Percentiles rank a stretch among this genome's conserved stretches.
Conservation (phyloP, 2,329 filamentous ascomycete genomes). For the Neofusicoccum laricinum region DNA sequence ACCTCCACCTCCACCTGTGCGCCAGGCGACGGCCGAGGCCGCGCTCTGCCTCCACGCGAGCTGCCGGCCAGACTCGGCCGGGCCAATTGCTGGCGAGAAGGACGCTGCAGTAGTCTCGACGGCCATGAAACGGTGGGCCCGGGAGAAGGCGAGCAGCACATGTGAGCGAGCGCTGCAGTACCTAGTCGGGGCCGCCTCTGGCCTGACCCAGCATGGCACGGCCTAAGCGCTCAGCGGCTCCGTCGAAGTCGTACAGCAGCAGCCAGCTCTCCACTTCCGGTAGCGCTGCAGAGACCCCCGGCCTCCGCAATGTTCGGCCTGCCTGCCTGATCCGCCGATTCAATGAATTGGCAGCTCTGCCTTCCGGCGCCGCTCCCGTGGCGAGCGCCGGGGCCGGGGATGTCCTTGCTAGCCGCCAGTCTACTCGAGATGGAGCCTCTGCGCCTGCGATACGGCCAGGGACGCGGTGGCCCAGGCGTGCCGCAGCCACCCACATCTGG, state of each 20-base stretch:
- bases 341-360: neutral
- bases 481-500: conserved; percentile 1
- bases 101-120: neutral
- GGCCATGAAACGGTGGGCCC: neutral
- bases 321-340: neutral
- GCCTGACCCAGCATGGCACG: neutral
- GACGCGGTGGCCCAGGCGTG: neutral
- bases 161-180: neutral
- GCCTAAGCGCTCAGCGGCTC: conserved; percentile 10
- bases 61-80: neutral
- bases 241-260: neutral
- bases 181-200: no score
- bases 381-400: neutral
- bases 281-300: neutral
- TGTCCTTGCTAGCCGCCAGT: neutral
- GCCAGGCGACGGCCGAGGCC: no score
- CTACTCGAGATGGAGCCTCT: neutral
- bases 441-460: neutral
- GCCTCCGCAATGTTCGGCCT: neutral
- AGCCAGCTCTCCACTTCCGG: neutral
- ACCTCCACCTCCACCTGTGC: no score
- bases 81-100: neutral
- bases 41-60: neutral
- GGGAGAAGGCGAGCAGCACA: neutral
- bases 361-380: neutral